Percentiles rank a stretch among this genome's conserved stretches.
Evolutionary conservation across 352 stramenopile genomes (phyloP).

Genomic region (Globisporangium barbulae): DNA sequence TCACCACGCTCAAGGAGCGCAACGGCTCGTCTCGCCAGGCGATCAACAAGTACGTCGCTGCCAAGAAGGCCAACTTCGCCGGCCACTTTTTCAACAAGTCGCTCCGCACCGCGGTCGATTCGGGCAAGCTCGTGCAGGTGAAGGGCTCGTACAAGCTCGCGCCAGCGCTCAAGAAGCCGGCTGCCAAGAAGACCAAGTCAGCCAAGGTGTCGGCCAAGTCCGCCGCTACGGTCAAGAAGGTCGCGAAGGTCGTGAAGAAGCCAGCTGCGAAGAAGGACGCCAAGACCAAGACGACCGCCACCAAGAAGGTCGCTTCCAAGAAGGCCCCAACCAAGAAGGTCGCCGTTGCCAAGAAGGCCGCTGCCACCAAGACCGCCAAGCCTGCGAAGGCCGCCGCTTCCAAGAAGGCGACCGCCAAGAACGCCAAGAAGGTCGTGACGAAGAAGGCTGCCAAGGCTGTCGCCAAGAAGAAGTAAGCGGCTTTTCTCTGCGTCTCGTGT

Average conservation of each 20-base stretch:
- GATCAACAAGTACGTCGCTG: constrained; percentile 89
- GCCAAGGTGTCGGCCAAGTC: constrained; percentile 58
- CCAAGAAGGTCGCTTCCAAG: constrained; percentile 71
- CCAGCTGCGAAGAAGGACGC: constrained; percentile 32
- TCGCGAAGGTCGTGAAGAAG: constrained; percentile 55
- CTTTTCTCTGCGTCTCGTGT: background rate
- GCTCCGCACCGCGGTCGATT: constrained; percentile 85
- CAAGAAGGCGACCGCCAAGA: constrained; percentile 40
- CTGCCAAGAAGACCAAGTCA: constrained; percentile 55
- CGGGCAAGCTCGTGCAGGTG: constrained; percentile 84
- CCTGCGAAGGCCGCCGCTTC: constrained; percentile 19
- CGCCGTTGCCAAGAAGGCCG: constrained; percentile 32
- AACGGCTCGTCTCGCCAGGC: constrained; percentile 89
- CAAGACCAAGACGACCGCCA: constrained; percentile 24
- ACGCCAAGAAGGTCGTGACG: constrained; percentile 33
- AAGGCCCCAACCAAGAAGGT: constrained; percentile 66
- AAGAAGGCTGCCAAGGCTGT: constrained; percentile 25
- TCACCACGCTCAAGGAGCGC: constrained; percentile 90
- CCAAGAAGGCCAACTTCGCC: constrained; percentile 80
- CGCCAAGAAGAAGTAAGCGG: constrained; percentile 49
- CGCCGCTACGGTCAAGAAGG: constrained; percentile 44
- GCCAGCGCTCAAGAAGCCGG: constrained; percentile 59
- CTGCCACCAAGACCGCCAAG: constrained; percentile 33
- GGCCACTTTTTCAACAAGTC: constrained; percentile 87
- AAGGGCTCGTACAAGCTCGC: constrained; percentile 86